Conservation (phyloP, 2,329 filamentous ascomycete genomes). For the Akanthomyces dipterigenus region DNA sequence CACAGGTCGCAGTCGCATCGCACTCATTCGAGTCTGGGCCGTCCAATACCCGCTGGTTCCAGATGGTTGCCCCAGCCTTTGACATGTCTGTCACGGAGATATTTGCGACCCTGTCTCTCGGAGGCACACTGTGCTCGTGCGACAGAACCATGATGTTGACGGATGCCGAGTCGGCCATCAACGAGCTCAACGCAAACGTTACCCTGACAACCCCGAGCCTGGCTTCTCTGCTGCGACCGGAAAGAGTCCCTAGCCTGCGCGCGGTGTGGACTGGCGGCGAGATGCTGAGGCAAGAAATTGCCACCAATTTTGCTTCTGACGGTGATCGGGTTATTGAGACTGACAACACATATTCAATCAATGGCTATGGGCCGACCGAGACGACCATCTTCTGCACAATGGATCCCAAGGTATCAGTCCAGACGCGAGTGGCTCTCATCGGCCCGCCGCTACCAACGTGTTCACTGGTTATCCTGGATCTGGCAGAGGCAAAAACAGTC, state of each 20-base stretch:
- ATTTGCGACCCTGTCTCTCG: not conserved
- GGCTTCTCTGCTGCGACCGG: not conserved
- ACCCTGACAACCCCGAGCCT: not conserved
- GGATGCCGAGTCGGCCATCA: not conserved
- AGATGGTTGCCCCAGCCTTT: constrained; percentile 2
- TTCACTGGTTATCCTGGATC: not conserved
- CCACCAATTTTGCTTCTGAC: not conserved
- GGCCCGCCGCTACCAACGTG: not conserved
- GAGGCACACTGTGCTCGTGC: constrained; percentile 1
- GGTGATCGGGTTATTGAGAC: not conserved
- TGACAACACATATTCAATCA: not conserved
- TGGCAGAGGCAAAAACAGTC: not conserved
- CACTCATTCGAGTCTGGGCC: not conserved
- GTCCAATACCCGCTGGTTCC: not conserved
- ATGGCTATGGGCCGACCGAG: not conserved
- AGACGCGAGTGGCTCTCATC: not conserved
- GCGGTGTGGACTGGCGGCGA: not conserved
- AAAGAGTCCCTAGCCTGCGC: not conserved
- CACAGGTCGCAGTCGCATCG: not conserved
- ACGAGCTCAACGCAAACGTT: not conserved
- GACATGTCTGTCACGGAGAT: not conserved
- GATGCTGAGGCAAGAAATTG: constrained; percentile 1
- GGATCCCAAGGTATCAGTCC: not conserved
- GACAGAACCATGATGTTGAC: constrained; percentile 1
- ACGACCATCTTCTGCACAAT: not conserved